These are phyloP conservation scores for Coemansia sp. DNA, from an alignment of 192 early-diverging fungal species.

Conservation along the genomic window DNA sequence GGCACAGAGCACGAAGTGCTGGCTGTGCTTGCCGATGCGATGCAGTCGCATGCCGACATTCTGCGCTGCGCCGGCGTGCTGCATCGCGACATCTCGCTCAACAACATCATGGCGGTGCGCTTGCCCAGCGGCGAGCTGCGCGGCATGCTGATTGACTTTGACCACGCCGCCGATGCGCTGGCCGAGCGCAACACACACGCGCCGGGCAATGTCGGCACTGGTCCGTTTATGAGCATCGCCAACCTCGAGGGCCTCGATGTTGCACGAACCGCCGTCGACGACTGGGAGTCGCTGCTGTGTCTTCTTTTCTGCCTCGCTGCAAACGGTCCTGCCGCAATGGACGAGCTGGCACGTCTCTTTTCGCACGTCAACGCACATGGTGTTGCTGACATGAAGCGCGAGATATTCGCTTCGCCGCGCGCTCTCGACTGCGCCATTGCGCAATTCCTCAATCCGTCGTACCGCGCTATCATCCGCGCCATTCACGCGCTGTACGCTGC, in stretches of 20 bases:
- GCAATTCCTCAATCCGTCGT: conserved; percentile 26
- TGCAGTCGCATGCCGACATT: conserved; percentile 35
- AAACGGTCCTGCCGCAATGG: conserved; percentile 11
- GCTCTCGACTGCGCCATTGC: conserved; percentile 30
- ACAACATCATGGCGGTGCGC: conserved; percentile 46
- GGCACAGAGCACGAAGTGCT: conserved; percentile 35
- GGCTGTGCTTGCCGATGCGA: conserved; percentile 42
- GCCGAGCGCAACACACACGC: conserved; percentile 19
- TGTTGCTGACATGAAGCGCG: conserved; percentile 37
- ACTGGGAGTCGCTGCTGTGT: conserved; percentile 48
- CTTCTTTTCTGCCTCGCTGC: conserved; percentile 49
- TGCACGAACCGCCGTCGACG: conserved; percentile 42
- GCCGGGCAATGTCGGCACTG: conserved; percentile 44
- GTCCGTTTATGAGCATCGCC: conserved; percentile 51
- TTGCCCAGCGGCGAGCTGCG: conserved; percentile 12
- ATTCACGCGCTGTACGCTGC: conserved; percentile 37
- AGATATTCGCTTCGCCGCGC: conserved; percentile 24
- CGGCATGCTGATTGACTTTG: conserved; percentile 53
- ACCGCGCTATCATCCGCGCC: conserved; percentile 19
- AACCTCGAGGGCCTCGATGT: conserved; percentile 50
- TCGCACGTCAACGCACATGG: conserved; percentile 16
- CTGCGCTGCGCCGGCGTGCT: conserved; percentile 22
- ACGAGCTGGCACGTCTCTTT: conserved; percentile 32
- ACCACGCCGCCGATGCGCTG: conserved; percentile 25
- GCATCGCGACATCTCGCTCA: conserved; percentile 51